Base-by-base conservation (phyloP, 2,329 filamentous ascomycete genomes). In the Alternaria arbusti region DNA sequence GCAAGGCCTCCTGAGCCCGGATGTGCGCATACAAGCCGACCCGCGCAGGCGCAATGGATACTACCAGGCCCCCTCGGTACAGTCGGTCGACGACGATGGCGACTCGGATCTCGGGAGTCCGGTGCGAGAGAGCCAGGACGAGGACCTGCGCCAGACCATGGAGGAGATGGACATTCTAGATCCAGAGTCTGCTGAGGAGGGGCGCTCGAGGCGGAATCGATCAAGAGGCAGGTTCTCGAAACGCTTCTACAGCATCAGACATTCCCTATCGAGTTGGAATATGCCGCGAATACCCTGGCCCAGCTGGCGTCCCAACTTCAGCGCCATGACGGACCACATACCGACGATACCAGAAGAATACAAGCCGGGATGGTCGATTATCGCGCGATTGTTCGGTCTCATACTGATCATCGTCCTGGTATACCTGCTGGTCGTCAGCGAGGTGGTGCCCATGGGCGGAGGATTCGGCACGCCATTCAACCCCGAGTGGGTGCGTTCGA, bases 351-450 rank as follows among this genome's bases (percentile, higher is more conserved):
- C 83, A 50, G 82, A 86, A 40, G 80, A 84, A 60, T 84, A 83
- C 64, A 76, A 76, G 54, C 83, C 87, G 20, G 84, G 84, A n/a
- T 87, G 86, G 74, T 85, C 96, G 6, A 83, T 95, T 23, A 78
- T 94, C 47, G 90, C 90, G 43, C 88, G 95, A 28, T 77, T 96
- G 32, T 86, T 93, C 63, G 94, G 91, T 2, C 82, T 97, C 12
- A 82, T 94, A 51, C 81, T 96, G 49, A 89, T 98, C 12, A 83
- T 94, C 50, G 87, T 88, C 17, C 86, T 97, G 65, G 85, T 97
- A 46, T 98, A 97, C 80, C 82, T 95, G 57, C 84, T 98, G 54
- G 94, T 98, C 75, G 88, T 94, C 66, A 93, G 92, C 76, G 92
- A 97, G 80, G 80, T 97, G 44, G 93, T 97, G 74, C 88, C 88